Evolutionary conservation across 164 flowering plant species (phyloP).

Genomic region (Chimonanthus salicifolius): DNA sequence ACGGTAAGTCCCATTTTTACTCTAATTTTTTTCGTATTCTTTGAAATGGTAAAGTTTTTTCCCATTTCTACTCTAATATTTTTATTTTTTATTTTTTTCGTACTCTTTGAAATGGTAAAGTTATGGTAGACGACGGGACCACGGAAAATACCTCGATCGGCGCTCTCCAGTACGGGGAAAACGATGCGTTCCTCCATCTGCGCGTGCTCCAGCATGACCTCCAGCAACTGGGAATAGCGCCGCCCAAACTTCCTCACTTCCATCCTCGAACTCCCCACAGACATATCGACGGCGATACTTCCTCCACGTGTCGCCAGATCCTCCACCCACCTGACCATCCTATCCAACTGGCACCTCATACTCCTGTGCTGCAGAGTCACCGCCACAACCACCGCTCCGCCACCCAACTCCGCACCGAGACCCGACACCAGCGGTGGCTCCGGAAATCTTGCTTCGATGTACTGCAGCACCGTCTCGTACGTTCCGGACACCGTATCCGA

Average conservation of each 20-base stretch:
- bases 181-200: constrained; percentile 71
- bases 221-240: constrained; percentile 44
- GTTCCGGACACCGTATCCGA: constrained; percentile 46
- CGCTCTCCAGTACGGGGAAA: constrained; percentile 48
- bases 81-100: too few relatives aligned
- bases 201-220: constrained; percentile 70
- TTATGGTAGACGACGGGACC: too few relatives aligned
- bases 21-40: too few relatives aligned
- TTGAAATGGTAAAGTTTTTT: too few relatives aligned
- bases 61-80: too few relatives aligned
- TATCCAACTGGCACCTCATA: constrained; percentile 51
- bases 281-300: constrained; percentile 32
- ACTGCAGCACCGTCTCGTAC: constrained; percentile 30
- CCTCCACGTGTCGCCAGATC: constrained; percentile 50
- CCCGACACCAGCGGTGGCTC: constrained; percentile 32
- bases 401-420: constrained; percentile 14
- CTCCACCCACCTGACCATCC: constrained; percentile 59
- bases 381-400: constrained; percentile 34
- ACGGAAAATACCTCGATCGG: constrained; percentile 51
- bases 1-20: too few relatives aligned
- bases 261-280: constrained; percentile 53
- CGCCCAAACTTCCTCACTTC: constrained; percentile 62
- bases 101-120: too few relatives aligned
- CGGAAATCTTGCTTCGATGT: constrained; percentile 48
- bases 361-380: constrained; percentile 58